Conservation (phyloP, 805 yeast species). For the Candida coquimbonensis region DNA sequence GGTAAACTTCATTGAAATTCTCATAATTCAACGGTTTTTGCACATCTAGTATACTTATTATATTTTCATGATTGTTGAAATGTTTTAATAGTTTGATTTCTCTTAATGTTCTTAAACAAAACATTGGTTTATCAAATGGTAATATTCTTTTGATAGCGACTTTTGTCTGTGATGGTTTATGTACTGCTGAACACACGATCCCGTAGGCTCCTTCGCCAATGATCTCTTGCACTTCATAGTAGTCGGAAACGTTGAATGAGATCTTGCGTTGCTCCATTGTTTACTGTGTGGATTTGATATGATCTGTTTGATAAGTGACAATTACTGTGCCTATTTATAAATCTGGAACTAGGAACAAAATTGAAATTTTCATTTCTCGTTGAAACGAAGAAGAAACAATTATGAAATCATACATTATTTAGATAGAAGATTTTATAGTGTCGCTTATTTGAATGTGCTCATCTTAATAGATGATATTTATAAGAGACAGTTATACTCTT, state of each 20-base stretch:
- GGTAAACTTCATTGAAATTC: conserved; percentile 62
- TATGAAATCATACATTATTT: too few species aligned
- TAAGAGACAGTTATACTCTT: too few species aligned
- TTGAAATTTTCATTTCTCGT: too few species aligned
- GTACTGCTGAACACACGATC: conserved; percentile 63
- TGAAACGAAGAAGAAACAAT: too few species aligned
- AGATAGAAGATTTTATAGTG: too few species aligned
- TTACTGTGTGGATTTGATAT: too few species aligned
- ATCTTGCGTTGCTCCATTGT: conserved; percentile 26
- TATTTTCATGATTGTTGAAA: conserved; percentile 65
- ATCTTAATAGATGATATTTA: too few species aligned
- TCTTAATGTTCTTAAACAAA: conserved; percentile 63
- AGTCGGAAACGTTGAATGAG: conserved; percentile 57
- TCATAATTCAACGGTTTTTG: conserved; percentile 56
- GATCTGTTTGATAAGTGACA: too few species aligned
- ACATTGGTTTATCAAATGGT: conserved; percentile 59
- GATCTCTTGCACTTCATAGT: conserved; percentile 51
- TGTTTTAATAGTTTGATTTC: conserved; percentile 61
- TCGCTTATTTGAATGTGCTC: too few species aligned
- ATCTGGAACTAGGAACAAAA: not conserved
- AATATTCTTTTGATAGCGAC: conserved; percentile 77
- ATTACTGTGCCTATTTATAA: too few species aligned
- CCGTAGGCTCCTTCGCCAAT: conserved; percentile 85
- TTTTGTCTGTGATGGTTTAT: conserved; percentile 48
- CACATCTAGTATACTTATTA: conserved; percentile 57